These are phyloP conservation scores for Novymonas esmeraldas DNA, from an alignment of 208 protist genomes.

Conservation along the genomic window DNA sequence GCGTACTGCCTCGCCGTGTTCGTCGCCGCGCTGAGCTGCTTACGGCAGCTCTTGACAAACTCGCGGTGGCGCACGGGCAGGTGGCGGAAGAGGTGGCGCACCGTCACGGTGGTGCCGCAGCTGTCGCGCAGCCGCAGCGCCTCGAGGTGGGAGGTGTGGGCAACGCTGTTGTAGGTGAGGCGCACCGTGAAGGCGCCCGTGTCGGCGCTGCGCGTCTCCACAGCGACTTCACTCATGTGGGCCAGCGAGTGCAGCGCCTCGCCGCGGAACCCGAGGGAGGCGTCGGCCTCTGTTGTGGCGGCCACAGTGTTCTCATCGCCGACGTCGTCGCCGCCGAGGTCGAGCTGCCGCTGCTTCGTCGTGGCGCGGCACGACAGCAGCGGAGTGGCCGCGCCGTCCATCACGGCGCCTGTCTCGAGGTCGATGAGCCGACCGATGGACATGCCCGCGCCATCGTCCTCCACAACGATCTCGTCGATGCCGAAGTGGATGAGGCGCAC, in stretches of 20 bases:
- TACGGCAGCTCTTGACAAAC: conserved; percentile 76
- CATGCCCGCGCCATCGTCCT: conserved; percentile 87
- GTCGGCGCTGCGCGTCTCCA: conserved; percentile 68
- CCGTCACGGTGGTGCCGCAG: conserved; percentile 83
- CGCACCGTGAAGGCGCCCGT: conserved; percentile 39
- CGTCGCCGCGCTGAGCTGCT: conserved; percentile 61
- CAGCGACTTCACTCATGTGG: conserved; percentile 65
- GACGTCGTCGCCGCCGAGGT: not conserved
- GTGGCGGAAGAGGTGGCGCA: conserved; percentile 75
- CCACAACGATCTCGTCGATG: conserved; percentile 69
- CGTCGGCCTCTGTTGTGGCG: conserved; percentile 9
- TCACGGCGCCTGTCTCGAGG: conserved; percentile 23
- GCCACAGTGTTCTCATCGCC: not conserved
- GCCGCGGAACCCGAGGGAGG: conserved; percentile 95
- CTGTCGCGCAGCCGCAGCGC: conserved; percentile 22
- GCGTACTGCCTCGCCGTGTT: conserved; percentile 84
- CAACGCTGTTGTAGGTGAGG: conserved; percentile 48
- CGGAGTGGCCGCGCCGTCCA: conserved; percentile 42
- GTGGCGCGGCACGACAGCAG: conserved; percentile 66
- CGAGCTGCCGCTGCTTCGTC: conserved; percentile 45
- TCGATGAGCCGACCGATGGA: conserved; percentile 46
- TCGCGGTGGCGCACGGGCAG: conserved; percentile 92
- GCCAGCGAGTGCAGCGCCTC: conserved; percentile 97
- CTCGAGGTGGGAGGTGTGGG: conserved; percentile 25
- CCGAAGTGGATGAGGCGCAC: conserved; percentile 75